phyloP scores from a whole-genome alignment of 2,329 filamentous ascomycete genomes.

The Talaromyces verruculosus region DNA sequence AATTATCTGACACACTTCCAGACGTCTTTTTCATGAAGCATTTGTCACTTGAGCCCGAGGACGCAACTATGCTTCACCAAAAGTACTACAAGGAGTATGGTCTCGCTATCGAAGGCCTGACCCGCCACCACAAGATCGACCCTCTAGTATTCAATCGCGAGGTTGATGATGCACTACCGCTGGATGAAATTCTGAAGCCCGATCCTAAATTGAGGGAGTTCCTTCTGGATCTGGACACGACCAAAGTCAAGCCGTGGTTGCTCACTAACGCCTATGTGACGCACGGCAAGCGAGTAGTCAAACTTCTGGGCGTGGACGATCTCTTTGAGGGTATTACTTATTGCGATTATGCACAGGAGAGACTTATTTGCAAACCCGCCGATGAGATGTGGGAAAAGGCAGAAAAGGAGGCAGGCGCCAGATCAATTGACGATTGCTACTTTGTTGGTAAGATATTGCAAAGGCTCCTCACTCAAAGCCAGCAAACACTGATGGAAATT shows the following conservation, averaged over 20 bases:
- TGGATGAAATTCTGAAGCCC: conserved; percentile 80
- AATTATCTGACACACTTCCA: conserved; percentile 34
- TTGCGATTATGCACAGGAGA: conserved; percentile 77
- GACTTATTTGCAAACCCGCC: conserved; percentile 83
- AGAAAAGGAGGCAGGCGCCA: conserved; percentile 77
- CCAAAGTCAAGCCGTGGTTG: conserved; percentile 85
- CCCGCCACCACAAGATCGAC: conserved; percentile 91
- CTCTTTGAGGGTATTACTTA: conserved; percentile 93
- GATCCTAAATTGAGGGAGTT: conserved; percentile 71
- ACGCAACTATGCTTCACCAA: conserved; percentile 81
- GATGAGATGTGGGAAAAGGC: conserved; percentile 82
- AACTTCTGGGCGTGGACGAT: conserved; percentile 77
- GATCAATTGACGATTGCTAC: conserved; percentile 71
- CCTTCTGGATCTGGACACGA: conserved; percentile 76
- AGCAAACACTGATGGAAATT: conserved; percentile 23
- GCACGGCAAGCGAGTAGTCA: conserved; percentile 79
- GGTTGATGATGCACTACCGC: conserved; percentile 89
- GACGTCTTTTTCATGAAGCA: conserved; percentile 66
- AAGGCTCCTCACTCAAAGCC: background rate
- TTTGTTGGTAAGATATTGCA: conserved; percentile 74
- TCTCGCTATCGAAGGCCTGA: conserved; percentile 92
- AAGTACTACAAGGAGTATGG: conserved; percentile 97
- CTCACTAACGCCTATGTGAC: conserved; percentile 95
- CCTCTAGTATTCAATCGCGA: conserved; percentile 90
- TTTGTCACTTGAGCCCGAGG: conserved; percentile 69